A percentile compares a stretch with the other conserved stretches of the same genome.
Evolutionary conservation across 352 stramenopile species (phyloP).

Genomic region (Pythium aristosporum): DNA sequence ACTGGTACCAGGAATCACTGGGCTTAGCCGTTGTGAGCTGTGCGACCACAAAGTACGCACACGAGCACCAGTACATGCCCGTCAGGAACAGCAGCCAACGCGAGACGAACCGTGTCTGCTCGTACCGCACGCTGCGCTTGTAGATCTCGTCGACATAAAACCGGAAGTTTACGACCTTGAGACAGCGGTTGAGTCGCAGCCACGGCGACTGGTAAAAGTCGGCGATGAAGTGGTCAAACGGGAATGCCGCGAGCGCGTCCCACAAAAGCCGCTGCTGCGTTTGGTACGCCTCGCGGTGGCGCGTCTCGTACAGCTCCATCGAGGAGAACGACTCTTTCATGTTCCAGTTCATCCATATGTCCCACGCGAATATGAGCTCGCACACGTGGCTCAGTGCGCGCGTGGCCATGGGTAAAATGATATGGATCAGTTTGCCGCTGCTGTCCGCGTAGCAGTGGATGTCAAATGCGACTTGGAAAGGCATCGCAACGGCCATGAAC

Average conservation of each 20-base stretch:
- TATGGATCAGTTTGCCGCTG: slow-evolving; percentile 35
- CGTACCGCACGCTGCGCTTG: slow-evolving; percentile 48
- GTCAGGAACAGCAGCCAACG: slow-evolving; percentile 57
- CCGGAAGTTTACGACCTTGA: slow-evolving; percentile 55
- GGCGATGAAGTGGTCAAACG: slow-evolving; percentile 46
- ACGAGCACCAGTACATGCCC: slow-evolving; percentile 60
- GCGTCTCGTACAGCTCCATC: slow-evolving; percentile 60
- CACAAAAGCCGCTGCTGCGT: slow-evolving; percentile 42
- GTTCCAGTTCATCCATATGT: slow-evolving; percentile 56
- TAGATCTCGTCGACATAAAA: slow-evolving; percentile 60
- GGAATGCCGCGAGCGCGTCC: slow-evolving; percentile 39
- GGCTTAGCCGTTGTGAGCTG: slow-evolving; percentile 7
- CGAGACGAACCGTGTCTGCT: slow-evolving; percentile 49
- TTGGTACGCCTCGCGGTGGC: slow-evolving; percentile 33
- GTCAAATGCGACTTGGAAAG: slow-evolving; percentile 58
- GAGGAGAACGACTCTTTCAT: slow-evolving; percentile 32
- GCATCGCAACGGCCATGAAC: slow-evolving; percentile 42
- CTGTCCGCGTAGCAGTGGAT: slow-evolving; percentile 29
- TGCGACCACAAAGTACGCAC: slow-evolving; percentile 45
- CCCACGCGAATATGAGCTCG: slow-evolving; percentile 43
- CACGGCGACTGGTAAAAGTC: slow-evolving; percentile 36
- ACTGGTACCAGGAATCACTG: slow-evolving; percentile 36
- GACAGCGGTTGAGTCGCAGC: slow-evolving; percentile 38
- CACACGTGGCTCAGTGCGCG: slow-evolving; percentile 34
- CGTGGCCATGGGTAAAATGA: slow-evolving; percentile 21